These are phyloP conservation scores for Penstemon eatonii DNA, from an alignment of 257 asterid genomes.

Conservation along the genomic window DNA sequence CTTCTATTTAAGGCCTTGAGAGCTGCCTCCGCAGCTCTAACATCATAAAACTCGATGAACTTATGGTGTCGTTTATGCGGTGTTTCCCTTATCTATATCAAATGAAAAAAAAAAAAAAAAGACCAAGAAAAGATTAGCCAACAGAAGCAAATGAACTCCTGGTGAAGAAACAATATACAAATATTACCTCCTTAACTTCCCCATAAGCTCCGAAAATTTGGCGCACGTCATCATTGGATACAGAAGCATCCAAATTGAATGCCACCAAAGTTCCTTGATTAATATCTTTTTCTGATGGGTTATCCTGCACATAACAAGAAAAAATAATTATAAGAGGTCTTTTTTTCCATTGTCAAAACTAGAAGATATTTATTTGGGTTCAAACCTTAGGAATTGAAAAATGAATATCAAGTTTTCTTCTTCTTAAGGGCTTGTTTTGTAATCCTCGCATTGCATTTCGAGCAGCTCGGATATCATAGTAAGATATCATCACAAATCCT, in stretches of 20 bases:
- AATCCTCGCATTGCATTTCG: constrained; percentile 85
- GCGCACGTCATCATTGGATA: constrained; percentile 87
- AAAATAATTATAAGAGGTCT: constrained; percentile 11
- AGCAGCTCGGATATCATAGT: constrained; percentile 98
- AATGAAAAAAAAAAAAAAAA: constrained; percentile 29
- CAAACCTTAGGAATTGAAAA: constrained; percentile 95
- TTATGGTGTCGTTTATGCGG: constrained; percentile 94
- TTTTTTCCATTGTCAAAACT: constrained; percentile 1
- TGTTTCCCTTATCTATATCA: constrained; percentile 84
- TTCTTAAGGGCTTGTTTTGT: constrained; percentile 85
- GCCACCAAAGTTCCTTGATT: constrained; percentile 98
- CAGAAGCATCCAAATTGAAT: constrained; percentile 94
- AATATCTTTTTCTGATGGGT: constrained; percentile 92
- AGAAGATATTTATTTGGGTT: neutral
- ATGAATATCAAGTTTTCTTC: constrained; percentile 95
- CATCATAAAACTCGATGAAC: constrained; percentile 93
- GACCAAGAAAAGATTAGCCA: constrained; percentile 19
- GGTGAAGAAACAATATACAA: constrained; percentile 13
- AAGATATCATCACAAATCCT: constrained; percentile 98
- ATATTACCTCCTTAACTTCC: constrained; percentile 89
- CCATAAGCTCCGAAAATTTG: constrained; percentile 95
- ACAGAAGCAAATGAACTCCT: neutral
- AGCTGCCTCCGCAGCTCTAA: constrained; percentile 96
- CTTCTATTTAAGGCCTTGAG: constrained; percentile 85
- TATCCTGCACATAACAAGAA: constrained; percentile 59